Evolutionary conservation across 495 filamentous ascomycete genomes (phyloP).

Genomic region (Collariella sp.): DNA sequence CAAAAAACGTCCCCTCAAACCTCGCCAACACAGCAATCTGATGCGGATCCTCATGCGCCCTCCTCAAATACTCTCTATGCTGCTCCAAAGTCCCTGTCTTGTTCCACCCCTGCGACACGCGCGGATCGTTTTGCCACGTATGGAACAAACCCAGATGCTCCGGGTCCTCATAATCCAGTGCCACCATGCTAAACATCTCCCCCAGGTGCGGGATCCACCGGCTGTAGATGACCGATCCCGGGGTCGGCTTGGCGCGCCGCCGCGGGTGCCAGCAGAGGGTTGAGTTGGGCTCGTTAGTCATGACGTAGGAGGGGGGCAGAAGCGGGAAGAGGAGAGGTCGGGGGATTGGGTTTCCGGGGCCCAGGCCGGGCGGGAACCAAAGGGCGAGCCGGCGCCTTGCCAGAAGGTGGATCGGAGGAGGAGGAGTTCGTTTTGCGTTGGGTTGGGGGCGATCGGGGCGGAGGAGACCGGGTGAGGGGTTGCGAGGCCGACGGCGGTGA

Average conservation of each 20-base stretch:
- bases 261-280: conserved; percentile 51
- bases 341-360: conserved; percentile 33
- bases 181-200: conserved; percentile 58
- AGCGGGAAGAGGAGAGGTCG: conserved; percentile 39
- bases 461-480: conserved; percentile 37
- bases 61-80: conserved; percentile 52
- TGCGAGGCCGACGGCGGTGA: conserved; percentile 45
- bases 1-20: conserved; percentile 53
- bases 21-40: conserved; percentile 52
- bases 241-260: conserved; percentile 51
- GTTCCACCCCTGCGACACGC: conserved; percentile 62
- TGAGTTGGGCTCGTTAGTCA: too few species aligned
- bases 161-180: conserved; percentile 46
- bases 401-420: conserved; percentile 50
- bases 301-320: conserved; percentile 46
- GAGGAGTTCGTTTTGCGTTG: conserved; percentile 30
- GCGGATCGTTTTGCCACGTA: conserved; percentile 62
- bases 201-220: conserved; percentile 58
- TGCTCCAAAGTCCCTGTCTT: conserved; percentile 56
- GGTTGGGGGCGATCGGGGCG: conserved; percentile 1
- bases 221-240: conserved; percentile 55
- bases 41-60: conserved; percentile 53
- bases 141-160: conserved; percentile 55
- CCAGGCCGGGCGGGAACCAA: conserved; percentile 56
- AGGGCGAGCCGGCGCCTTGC: conserved; percentile 59